phyloP scores from a whole-genome alignment of 2,329 filamentous ascomycete genomes.

The Beauveria asiatica region DNA sequence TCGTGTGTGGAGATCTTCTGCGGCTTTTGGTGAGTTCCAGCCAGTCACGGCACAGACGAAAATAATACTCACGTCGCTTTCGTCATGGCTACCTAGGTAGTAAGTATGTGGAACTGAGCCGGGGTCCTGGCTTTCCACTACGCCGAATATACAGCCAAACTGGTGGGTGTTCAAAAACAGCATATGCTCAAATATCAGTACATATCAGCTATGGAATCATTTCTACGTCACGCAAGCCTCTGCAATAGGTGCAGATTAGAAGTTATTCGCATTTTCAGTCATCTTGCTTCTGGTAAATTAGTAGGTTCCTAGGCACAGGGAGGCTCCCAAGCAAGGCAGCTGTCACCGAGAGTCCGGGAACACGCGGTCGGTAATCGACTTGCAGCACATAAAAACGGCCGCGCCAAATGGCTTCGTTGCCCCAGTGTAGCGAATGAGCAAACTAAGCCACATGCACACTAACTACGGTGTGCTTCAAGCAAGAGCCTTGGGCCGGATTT shows the following conservation, averaged over 20 bases:
- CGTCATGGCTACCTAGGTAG: conserved; percentile 24
- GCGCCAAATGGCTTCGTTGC: conserved; percentile 3
- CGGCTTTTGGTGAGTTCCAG: neutral
- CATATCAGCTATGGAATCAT: neutral
- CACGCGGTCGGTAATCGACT: conserved; percentile 8
- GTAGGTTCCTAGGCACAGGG: too few species aligned
- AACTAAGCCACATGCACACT: conserved; percentile 8
- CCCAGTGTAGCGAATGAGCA: conserved; percentile 1
- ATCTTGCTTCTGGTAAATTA: too few species aligned
- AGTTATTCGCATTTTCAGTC: too few species aligned
- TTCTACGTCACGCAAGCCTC: neutral
- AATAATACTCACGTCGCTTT: conserved; percentile 23
- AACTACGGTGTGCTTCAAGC: neutral
- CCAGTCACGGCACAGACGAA: conserved; percentile 15
- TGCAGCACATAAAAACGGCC: conserved; percentile 7
- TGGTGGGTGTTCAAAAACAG: neutral
- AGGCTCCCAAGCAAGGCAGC: neutral
- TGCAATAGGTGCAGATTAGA: neutral
- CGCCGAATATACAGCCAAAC: neutral
- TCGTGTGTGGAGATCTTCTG: conserved; percentile 2
- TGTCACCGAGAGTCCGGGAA: neutral
- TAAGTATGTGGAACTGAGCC: conserved; percentile 10
- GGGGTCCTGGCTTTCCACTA: conserved; percentile 5
- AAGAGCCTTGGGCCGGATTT: neutral
- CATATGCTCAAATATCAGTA: neutral